Percentiles rank a stretch among this genome's conserved stretches.
These are phyloP conservation scores for Eucalyptus pauciflora DNA, from an alignment of 345 rosid genomes.

Conservation along the genomic window DNA sequence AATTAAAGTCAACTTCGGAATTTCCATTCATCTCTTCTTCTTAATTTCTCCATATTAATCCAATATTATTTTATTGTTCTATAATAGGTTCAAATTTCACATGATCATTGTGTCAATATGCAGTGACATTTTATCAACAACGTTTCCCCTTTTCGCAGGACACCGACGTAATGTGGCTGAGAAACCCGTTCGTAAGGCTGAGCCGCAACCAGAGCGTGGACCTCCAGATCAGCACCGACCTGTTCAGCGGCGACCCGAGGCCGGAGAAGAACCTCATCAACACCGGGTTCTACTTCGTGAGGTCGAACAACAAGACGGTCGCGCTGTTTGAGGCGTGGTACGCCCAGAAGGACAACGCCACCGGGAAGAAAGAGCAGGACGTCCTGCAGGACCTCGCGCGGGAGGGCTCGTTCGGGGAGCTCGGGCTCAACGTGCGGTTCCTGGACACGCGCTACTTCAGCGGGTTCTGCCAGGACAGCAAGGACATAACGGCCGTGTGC, in stretches of 20 bases:
- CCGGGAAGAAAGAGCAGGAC: constrained; percentile 64
- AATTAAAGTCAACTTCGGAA: background rate
- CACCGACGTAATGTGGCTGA: constrained; percentile 26
- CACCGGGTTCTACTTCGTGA: constrained; percentile 60
- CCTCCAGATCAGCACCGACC: constrained; percentile 28
- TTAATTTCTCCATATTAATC: background rate
- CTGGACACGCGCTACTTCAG: constrained; percentile 52
- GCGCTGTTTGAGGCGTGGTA: constrained; percentile 56
- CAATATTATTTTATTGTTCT: background rate
- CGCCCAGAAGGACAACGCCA: constrained; percentile 34
- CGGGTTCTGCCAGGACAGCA: constrained; percentile 68
- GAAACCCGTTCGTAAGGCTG: constrained; percentile 19
- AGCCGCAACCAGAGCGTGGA: constrained; percentile 4
- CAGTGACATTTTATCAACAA: background rate
- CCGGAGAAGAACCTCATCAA: constrained; percentile 30
- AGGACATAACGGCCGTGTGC: constrained; percentile 26
- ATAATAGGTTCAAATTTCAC: background rate
- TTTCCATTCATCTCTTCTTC: background rate
- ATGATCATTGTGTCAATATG: background rate
- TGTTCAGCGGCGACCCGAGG: constrained; percentile 14
- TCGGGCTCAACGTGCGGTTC: constrained; percentile 31
- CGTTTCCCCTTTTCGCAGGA: constrained; percentile 7
- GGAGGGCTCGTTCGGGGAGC: constrained; percentile 11
- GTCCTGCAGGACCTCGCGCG: constrained; percentile 32
- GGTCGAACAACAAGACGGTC: constrained; percentile 59